These are phyloP conservation scores for Lactarius akahatsu DNA, from an alignment of 768 basidiomycete genomes.

Conservation along the genomic window DNA sequence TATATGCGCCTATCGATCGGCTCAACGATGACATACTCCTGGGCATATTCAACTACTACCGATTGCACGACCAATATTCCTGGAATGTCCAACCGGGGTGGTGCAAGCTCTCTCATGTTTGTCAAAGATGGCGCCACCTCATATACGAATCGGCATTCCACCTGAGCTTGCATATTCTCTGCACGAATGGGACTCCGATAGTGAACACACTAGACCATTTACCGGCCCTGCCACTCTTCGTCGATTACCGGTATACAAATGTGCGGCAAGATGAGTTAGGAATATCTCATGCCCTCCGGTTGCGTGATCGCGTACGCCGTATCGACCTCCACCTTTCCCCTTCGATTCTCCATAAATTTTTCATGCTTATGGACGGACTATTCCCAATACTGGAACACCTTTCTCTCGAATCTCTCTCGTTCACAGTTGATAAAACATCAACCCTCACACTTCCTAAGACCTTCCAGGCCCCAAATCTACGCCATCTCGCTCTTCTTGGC, in stretches of 20 bases:
- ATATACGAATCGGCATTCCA: neutral
- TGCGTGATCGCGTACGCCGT: neutral
- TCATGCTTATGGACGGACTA: neutral
- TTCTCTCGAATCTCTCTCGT: neutral
- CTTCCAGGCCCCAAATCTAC: neutral
- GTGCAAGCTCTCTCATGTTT: neutral
- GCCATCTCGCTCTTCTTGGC: neutral
- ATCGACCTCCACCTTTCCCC: neutral
- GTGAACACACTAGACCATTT: neutral
- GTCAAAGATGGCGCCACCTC: constrained; percentile 2
- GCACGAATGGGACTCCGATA: neutral
- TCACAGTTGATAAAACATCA: neutral
- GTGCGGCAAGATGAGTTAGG: neutral
- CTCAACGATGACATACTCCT: constrained; percentile 1
- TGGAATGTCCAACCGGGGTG: neutral
- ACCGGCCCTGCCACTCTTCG: too few species aligned
- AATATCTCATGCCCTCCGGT: neutral
- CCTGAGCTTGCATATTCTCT: neutral
- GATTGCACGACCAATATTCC: neutral
- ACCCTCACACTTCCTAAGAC: neutral
- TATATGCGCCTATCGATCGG: neutral
- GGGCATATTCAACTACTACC: neutral
- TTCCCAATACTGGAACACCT: neutral
- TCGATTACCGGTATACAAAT: too few species aligned
- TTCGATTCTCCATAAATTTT: neutral